Evolutionary conservation across 139 green algal genomes (phyloP).

Genomic region (Picochlorum costavermella): DNA sequence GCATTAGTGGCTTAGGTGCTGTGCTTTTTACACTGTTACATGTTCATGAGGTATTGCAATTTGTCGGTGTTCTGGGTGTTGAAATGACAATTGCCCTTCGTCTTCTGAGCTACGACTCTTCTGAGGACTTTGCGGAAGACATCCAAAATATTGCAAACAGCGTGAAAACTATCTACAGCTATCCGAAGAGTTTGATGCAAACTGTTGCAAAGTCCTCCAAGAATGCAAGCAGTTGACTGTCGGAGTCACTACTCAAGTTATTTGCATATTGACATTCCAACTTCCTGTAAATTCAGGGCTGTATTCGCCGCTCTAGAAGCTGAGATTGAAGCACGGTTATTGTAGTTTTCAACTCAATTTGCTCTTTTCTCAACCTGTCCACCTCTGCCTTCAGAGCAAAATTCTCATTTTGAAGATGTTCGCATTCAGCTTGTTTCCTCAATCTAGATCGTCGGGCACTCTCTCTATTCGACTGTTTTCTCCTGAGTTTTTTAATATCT

Average conservation of each 20-base stretch:
- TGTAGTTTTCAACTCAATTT: constrained; percentile 20
- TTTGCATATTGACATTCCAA: too few species aligned
- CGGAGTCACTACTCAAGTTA: too few species aligned
- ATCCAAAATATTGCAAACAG: background rate
- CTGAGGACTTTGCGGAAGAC: constrained; percentile 12
- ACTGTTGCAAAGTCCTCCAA: too few species aligned
- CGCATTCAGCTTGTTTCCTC: constrained; percentile 79
- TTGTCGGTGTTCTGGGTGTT: constrained; percentile 41
- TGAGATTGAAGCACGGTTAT: constrained; percentile 27
- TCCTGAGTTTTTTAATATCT: constrained; percentile 68
- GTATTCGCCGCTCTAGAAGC: constrained; percentile 8
- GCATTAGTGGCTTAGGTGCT: constrained; percentile 4
- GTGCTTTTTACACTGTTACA: constrained; percentile 20
- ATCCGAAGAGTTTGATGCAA: too few species aligned
- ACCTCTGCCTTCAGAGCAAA: constrained; percentile 28
- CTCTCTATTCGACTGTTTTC: constrained; percentile 89
- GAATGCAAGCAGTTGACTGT: too few species aligned
- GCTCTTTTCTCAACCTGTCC: constrained; percentile 15
- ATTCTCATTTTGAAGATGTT: constrained; percentile 45
- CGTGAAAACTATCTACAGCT: background rate
- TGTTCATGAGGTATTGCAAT: constrained; percentile 35
- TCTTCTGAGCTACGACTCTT: constrained; percentile 20
- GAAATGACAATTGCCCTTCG: constrained; percentile 19
- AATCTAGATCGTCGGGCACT: constrained; percentile 66
- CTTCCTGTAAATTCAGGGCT: background rate